Conservation (phyloP, 371 early-diverging fungal genomes). For the Smittium culicis region DNA sequence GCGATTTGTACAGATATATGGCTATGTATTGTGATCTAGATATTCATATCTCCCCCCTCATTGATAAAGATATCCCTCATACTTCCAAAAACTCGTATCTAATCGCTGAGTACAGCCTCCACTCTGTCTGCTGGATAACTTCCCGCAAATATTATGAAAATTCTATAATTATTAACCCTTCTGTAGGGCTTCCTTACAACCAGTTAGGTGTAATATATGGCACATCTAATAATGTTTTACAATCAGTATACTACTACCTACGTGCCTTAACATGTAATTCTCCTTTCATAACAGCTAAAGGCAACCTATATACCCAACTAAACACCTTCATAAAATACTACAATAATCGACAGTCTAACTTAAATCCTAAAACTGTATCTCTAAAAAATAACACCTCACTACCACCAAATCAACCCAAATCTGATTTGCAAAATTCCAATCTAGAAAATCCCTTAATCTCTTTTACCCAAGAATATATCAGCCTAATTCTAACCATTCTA, state of each 20-base stretch:
- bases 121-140: neutral
- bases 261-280: neutral
- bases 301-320: neutral
- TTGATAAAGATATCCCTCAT: neutral
- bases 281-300: constrained; percentile 1
- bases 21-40: constrained; percentile 4
- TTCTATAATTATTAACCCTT: neutral
- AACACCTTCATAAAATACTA: neutral
- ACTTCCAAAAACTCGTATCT: neutral
- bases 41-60: neutral
- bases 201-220: constrained; percentile 8
- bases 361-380: too few species aligned
- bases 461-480: too few species aligned
- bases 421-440: too few species aligned
- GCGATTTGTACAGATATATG: constrained; percentile 8
- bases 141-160: neutral
- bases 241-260: neutral
- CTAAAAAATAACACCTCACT: too few species aligned
- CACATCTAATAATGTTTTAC: neutral
- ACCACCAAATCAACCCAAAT: too few species aligned
- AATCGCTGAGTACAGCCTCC: too few species aligned
- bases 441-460: too few species aligned
- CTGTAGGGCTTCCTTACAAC: constrained; percentile 3
- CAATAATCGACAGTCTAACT: too few species aligned
- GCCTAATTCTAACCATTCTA: too few species aligned